Evolutionary conservation across 2,329 filamentous ascomycete species (phyloP).

Genomic region (Colletotrichum sp.): DNA sequence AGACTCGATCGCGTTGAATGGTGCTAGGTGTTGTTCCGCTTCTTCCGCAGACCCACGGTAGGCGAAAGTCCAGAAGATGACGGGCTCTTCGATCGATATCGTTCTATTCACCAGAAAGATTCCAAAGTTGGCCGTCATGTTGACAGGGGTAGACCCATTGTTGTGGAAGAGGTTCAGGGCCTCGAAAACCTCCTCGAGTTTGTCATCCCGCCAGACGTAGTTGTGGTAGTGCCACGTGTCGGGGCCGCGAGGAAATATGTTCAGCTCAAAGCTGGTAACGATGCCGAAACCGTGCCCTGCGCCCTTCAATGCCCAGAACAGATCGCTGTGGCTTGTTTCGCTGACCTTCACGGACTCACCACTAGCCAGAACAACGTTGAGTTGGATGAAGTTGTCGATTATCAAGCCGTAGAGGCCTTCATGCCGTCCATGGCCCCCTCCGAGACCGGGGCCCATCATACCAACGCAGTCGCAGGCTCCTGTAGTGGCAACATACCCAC

Average conservation of each 20-base stretch:
- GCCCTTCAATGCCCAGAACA: background rate
- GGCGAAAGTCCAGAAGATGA: conserved; percentile 26
- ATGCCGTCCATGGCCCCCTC: conserved; percentile 61
- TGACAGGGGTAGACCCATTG: conserved; percentile 16
- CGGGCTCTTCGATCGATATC: conserved; percentile 16
- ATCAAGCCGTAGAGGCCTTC: conserved; percentile 59
- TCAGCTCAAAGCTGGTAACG: conserved; percentile 51
- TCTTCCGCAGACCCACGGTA: conserved; percentile 26
- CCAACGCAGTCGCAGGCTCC: conserved; percentile 59
- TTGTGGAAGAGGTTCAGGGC: conserved; percentile 23
- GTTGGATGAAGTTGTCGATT: conserved; percentile 55
- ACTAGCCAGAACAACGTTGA: conserved; percentile 56
- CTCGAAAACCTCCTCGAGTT: conserved; percentile 26
- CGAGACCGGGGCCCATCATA: conserved; percentile 53
- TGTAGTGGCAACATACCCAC: conserved; percentile 30
- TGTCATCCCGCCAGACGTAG: conserved; percentile 23
- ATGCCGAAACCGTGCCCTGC: background rate
- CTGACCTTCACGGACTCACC: conserved; percentile 42
- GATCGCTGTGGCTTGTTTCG: conserved; percentile 26
- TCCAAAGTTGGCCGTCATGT: conserved; percentile 22
- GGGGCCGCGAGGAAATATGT: conserved; percentile 30
- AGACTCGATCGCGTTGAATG: conserved; percentile 26
- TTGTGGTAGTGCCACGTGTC: conserved; percentile 28
- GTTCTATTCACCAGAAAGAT: conserved; percentile 10
- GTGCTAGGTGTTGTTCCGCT: conserved; percentile 23